Percentiles rank a stretch among this genome's conserved stretches.
Evolutionary conservation across 805 yeast genomes (phyloP).

Genomic region (Kockiozyma suomiensis): DNA sequence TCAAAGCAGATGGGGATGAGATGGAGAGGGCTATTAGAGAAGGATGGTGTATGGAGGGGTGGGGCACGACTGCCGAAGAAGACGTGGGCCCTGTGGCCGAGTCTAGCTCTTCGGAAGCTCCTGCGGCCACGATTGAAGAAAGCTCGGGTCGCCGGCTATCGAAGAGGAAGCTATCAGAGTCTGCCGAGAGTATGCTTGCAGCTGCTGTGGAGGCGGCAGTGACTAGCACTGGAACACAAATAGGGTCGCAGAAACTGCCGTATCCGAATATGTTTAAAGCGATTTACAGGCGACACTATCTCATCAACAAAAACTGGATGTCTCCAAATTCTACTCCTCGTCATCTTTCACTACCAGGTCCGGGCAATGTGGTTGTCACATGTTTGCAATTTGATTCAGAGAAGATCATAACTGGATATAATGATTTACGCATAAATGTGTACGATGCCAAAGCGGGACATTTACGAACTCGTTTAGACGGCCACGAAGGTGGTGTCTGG

Average conservation of each 20-base stretch:
- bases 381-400: slow-evolving; percentile 92
- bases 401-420: slow-evolving; percentile 89
- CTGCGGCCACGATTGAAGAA: too few relatives aligned
- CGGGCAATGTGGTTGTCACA: slow-evolving; percentile 73
- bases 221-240: background rate
- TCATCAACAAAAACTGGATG: slow-evolving; percentile 77
- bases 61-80: background rate
- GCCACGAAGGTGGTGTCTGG: slow-evolving; percentile 99
- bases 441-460: slow-evolving; percentile 76
- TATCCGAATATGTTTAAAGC: slow-evolving; percentile 50
- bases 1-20: slow-evolving; percentile 55
- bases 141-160: background rate
- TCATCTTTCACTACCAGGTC: slow-evolving; percentile 66
- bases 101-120: background rate
- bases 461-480: slow-evolving; percentile 62
- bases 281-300: slow-evolving; percentile 60
- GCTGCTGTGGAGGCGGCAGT: background rate
- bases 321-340: slow-evolving; percentile 68
- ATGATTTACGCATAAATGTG: slow-evolving; percentile 78
- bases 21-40: slow-evolving; percentile 44
- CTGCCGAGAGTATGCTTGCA: background rate
- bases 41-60: slow-evolving; percentile 39
- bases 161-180: background rate
- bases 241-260: background rate
- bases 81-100: background rate